These are phyloP conservation scores for Kodamaea restingae DNA, from an alignment of 805 yeast genomes.

Conservation along the genomic window DNA sequence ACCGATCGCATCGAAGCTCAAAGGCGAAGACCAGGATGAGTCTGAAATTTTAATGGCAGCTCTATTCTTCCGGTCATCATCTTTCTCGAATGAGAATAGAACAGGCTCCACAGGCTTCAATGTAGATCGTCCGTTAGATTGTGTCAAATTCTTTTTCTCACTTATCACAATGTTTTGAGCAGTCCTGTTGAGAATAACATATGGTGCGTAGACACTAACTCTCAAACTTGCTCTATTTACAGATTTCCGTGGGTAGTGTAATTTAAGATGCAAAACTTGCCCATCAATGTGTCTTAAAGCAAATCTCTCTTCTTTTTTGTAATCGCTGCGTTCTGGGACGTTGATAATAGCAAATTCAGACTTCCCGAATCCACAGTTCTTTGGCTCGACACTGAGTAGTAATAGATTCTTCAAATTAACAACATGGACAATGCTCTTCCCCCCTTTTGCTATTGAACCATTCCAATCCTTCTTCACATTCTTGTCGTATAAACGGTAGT, in stretches of 20 bases:
- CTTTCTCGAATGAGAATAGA: constrained; percentile 79
- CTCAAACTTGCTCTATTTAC: constrained; percentile 57
- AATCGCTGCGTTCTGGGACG: constrained; percentile 48
- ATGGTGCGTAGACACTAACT: constrained; percentile 77
- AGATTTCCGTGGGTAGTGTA: constrained; percentile 57
- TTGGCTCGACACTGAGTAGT: constrained; percentile 64
- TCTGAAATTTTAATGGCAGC: constrained; percentile 64
- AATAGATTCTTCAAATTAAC: constrained; percentile 70
- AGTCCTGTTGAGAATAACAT: constrained; percentile 76
- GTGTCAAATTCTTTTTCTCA: constrained; percentile 54
- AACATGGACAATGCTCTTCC: constrained; percentile 70
- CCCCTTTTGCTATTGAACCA: constrained; percentile 59
- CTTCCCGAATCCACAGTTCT: constrained; percentile 54
- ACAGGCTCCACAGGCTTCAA: constrained; percentile 44
- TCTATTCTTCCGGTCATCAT: constrained; percentile 56
- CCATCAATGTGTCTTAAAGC: constrained; percentile 58
- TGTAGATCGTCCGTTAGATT: constrained; percentile 41
- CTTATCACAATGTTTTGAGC: constrained; percentile 58
- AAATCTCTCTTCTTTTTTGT: constrained; percentile 52
- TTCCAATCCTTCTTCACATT: constrained; percentile 64
- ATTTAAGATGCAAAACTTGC: constrained; percentile 57
- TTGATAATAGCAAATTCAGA: constrained; percentile 77
- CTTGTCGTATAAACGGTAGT: constrained; percentile 74
- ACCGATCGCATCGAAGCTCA: constrained; percentile 89
- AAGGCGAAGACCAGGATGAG: constrained; percentile 65